phyloP scores from a whole-genome alignment of 345 rosid genomes.

The Capsella bursapastoris region DNA sequence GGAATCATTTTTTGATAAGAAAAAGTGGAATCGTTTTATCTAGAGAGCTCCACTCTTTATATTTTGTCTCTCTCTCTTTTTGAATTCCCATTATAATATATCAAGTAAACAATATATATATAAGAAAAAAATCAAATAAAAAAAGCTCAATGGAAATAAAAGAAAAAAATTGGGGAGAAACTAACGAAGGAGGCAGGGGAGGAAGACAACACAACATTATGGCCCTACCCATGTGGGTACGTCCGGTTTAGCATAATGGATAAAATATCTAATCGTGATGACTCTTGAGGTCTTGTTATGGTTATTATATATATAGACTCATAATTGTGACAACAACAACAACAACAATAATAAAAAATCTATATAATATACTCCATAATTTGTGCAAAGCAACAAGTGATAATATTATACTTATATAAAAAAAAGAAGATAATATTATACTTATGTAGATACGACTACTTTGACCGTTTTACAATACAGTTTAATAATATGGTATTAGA shows the following conservation, averaged over 20 bases:
- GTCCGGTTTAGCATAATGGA: conserved; percentile 19
- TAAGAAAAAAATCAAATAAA: neutral
- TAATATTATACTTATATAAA: neutral
- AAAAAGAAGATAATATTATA: too few relatives aligned
- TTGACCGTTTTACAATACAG: neutral
- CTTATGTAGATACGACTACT: neutral
- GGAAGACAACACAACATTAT: conserved; percentile 22
- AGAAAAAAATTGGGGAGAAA: conserved; percentile 2
- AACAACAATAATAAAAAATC: too few relatives aligned
- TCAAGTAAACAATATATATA: neutral
- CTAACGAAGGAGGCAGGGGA: conserved; percentile 7
- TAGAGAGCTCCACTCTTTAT: neutral
- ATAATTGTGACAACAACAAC: neutral
- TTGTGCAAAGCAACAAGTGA: conserved; percentile 11
- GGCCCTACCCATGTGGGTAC: conserved; percentile 43
- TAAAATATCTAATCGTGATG: conserved; percentile 30
- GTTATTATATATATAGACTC: neutral
- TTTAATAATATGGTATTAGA: neutral
- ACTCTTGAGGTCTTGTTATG: conserved; percentile 32
- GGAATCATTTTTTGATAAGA: conserved; percentile 12
- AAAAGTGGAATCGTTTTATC: conserved; percentile 26
- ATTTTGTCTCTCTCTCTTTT: neutral
- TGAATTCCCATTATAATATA: neutral
- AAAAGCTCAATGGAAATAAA: neutral
- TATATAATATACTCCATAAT: neutral